Percentiles rank a stretch among this genome's conserved stretches.
Evolutionary conservation across 2,329 filamentous ascomycete genomes (phyloP).

Genomic region (Fusarium sp.): DNA sequence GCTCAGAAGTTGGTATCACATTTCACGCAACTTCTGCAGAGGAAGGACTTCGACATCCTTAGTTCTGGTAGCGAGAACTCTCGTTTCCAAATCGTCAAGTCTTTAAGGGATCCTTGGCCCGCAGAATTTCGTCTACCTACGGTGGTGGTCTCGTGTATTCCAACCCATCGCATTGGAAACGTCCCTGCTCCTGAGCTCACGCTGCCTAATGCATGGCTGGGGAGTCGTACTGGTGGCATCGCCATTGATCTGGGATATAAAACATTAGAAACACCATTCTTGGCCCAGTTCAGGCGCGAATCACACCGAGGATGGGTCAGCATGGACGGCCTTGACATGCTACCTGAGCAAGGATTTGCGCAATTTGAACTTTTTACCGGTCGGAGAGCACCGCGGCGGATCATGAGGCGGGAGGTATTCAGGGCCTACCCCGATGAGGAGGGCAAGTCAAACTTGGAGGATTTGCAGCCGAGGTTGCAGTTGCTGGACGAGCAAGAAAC

Average conservation of each 20-base stretch:
- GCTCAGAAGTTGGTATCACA: slow-evolving; percentile 75
- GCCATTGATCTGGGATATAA: slow-evolving; percentile 81
- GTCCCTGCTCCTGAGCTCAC: slow-evolving; percentile 75
- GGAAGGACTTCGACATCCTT: slow-evolving; percentile 56
- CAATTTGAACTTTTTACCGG: slow-evolving; percentile 87
- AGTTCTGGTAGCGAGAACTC: slow-evolving; percentile 57
- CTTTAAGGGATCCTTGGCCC: slow-evolving; percentile 72
- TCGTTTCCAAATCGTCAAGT: slow-evolving; percentile 68
- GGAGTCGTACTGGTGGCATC: slow-evolving; percentile 78
- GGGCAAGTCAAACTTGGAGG: slow-evolving; percentile 53
- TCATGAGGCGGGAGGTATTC: slow-evolving; percentile 76
- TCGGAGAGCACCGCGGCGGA: slow-evolving; percentile 59
- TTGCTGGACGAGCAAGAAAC: slow-evolving; percentile 45
- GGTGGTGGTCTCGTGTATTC: slow-evolving; percentile 81
- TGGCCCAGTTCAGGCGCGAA: slow-evolving; percentile 72
- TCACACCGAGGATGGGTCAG: slow-evolving; percentile 75
- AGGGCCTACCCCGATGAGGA: slow-evolving; percentile 57
- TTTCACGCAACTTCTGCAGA: slow-evolving; percentile 68
- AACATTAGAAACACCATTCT: slow-evolving; percentile 75
- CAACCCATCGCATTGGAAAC: slow-evolving; percentile 73
- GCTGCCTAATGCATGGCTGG: slow-evolving; percentile 75
- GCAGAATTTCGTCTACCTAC: slow-evolving; percentile 71
- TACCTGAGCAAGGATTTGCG: slow-evolving; percentile 83
- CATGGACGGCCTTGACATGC: slow-evolving; percentile 78
- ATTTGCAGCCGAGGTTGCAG: slow-evolving; percentile 51